Percentiles rank a stretch among this genome's conserved stretches.
Evolutionary conservation across 345 rosid genomes (phyloP).

Genomic region (Ceriops decandra): DNA sequence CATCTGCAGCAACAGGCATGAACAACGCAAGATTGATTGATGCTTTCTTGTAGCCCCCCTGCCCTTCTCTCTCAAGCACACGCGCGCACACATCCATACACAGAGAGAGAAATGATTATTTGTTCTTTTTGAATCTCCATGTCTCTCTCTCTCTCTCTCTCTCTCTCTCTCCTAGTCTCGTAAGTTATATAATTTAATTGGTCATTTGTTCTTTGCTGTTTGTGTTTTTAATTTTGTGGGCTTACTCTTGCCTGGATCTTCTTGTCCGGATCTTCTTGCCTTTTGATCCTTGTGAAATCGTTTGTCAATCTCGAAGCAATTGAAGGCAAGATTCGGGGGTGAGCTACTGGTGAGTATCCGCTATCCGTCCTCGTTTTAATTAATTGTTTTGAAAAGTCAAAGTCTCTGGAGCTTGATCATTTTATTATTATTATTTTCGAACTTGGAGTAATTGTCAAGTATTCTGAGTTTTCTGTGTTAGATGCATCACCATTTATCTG

Average conservation of each 20-base stretch:
- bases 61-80: no score
- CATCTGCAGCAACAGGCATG: neutral
- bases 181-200: neutral
- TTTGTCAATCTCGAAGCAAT: conserved; percentile 20
- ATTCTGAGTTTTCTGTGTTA: conserved; percentile 10
- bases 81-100: no score
- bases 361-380: conserved; percentile 7
- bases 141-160: neutral
- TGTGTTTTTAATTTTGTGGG: conserved; percentile 9
- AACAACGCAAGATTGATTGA: neutral
- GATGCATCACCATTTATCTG: neutral
- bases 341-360: conserved; percentile 16
- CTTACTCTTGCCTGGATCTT: conserved; percentile 20
- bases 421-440: neutral
- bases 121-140: neutral
- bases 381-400: conserved; percentile 12
- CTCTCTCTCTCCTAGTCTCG: neutral
- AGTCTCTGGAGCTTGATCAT: conserved; percentile 6
- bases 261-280: conserved; percentile 23
- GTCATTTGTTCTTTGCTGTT: conserved; percentile 3
- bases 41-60: neutral
- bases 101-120: neutral
- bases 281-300: conserved; percentile 29
- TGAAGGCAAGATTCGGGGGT: conserved; percentile 6
- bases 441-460: conserved; percentile 6